Conservation (phyloP, 306 rosid genomes). For the Medicago arabica region DNA sequence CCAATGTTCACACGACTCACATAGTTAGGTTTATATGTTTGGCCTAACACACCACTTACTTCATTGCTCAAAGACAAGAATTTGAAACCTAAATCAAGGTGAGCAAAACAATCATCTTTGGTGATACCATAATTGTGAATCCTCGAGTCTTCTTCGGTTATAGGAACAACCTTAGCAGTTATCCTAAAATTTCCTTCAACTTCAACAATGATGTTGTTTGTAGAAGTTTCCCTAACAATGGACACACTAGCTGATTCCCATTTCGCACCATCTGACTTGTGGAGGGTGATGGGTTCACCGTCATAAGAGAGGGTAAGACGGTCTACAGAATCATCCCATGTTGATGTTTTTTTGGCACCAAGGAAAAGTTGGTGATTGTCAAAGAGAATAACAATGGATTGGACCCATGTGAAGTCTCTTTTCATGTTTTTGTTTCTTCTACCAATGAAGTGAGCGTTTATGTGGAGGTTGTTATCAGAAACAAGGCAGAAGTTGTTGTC, state of each 20-base stretch:
- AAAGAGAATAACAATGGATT: conserved; percentile 67
- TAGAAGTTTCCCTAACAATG: conserved; percentile 24
- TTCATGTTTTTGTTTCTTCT: conserved; percentile 55
- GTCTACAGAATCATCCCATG: conserved; percentile 58
- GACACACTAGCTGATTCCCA: conserved; percentile 43
- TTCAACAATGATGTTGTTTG: conserved; percentile 54
- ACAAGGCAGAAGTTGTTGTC: conserved; percentile 65
- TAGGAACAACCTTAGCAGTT: conserved; percentile 66
- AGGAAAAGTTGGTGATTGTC: conserved; percentile 52
- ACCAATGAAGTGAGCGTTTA: conserved; percentile 76
- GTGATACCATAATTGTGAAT: conserved; percentile 65
- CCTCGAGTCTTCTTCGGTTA: conserved; percentile 61
- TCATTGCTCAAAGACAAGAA: conserved; percentile 51
- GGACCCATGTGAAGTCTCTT: conserved; percentile 82
- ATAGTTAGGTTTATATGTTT: conserved; percentile 58
- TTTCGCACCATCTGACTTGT: conserved; percentile 42
- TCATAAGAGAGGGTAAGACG: conserved; percentile 53
- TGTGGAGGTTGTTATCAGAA: conserved; percentile 68
- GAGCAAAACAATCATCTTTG: conserved; percentile 59
- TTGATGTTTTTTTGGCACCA: conserved; percentile 53
- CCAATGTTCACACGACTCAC: conserved; percentile 51
- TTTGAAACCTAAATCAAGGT: conserved; percentile 69
- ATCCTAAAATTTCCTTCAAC: conserved; percentile 55
- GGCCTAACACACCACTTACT: conserved; percentile 71
- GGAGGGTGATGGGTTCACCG: conserved; percentile 46